Base-by-base conservation (phyloP, 495 filamentous ascomycete species). In the Tuber magnatum region DNA sequence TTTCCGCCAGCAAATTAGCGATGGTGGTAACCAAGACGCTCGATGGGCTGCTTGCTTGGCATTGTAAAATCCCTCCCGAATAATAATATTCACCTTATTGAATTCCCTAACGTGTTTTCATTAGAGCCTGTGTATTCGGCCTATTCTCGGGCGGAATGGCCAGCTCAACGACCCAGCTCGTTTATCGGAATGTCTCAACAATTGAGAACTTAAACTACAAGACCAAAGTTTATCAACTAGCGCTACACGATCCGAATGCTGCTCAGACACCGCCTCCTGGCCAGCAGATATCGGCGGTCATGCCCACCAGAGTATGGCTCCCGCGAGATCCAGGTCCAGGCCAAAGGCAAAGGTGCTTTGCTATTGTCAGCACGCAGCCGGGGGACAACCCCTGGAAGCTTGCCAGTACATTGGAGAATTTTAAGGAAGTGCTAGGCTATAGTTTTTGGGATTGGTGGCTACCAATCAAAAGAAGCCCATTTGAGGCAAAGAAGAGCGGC, bases 311-410 rank as follows among this genome's bases (percentile, higher is more conserved):
- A 76, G 51, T 78, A 72, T 44, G 77, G 75, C 32, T 78, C 70
- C 68, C 74, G n/a, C 35, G 32, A 38, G 51, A 81, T 74, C 72
- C 73, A 20, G 61, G 16, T 8, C 80, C 61, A 68, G 74, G 71
- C 16, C 74, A 77, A 73, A 69, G 69, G 71, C 70, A 74, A 69
- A 80, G 51, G 38, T 80, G 74, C 68, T 96, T 94, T 78, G 92
- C 91, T 51, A 90, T 97, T 61, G 87, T 94, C 8, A 87, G 87
- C 75, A 94, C 91, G 3, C 85, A 87, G 20, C 88, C 87, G 6
- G 92, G 93, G 32, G 90, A 93, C 69, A 94, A 95, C 77, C 92
- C 92, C 1, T 97, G 91, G 88, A 88, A 92, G 77, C 84, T 94
- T 12, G 91, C 90, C 38, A 85, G 81, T 43, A 73, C 82, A 0